Evolutionary conservation across 352 stramenopile genomes (phyloP), one percentile per base, ranked within the genome.

Genomic region (Phytophthora boehmeriae): DNA sequence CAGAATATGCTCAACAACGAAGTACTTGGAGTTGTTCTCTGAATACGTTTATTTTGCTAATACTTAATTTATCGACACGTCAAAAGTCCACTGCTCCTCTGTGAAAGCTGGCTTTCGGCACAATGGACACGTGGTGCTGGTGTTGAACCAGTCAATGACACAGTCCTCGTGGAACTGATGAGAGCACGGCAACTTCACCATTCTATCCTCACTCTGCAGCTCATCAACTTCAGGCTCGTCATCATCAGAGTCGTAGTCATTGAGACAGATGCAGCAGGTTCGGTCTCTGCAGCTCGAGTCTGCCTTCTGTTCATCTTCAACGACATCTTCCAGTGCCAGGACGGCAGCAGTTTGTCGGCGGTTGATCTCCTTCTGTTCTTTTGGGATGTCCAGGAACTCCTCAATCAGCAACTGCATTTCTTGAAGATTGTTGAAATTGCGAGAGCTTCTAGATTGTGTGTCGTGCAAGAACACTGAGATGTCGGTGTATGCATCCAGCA

Each of bases 121-220:
- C 11, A 91, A 53, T 22, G 83, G 83, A 56, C 83, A 93, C 0
- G 80, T 90, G 36, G 72, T 81, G 52, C 77, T 89, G 1, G 77
- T 74, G 47, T 84, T 86, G 54, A 91, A 89, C 83, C 83, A 93
- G 58, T 86, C 70, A 43, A 91, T 80, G 23, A 90, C 73, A 35
- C 83, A 93, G 72, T 90, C 79, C 69, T 93, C 81, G 58, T 93
- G 83, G 54, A 90, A 93, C 34, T 80, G 70, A 54, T 93, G 83
- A 14, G 48, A 62, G 50, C 83, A 93, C 19, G 79, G 75, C n/a
- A 93, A 57, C 52, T 71, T 64, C 23, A 90, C 80, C 61, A 87
- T 75, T 41, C 70, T 76, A 22, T 82, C 55, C 28, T 59, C 46
- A 23, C 39, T 19, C 14, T 41, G 35, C 19, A 78, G 54, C 28